Evolutionary conservation across 192 early-diverging fungal genomes (phyloP).

Genomic region (Coemansia sp.): DNA sequence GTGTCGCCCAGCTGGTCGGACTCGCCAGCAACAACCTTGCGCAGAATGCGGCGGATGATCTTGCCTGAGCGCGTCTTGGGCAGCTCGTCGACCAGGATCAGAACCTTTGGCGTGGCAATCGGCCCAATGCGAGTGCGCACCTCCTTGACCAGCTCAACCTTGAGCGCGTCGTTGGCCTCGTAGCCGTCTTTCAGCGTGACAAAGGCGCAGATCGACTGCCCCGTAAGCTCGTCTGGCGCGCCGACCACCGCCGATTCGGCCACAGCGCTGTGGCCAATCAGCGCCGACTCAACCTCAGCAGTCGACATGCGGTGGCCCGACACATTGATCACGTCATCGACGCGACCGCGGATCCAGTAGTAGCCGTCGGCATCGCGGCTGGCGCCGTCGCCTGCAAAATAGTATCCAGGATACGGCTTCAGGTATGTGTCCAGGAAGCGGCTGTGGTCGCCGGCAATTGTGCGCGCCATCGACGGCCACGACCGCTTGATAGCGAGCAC

Average conservation of each 20-base stretch:
- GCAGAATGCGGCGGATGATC: slow-evolving; percentile 92
- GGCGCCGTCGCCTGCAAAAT: slow-evolving; percentile 96
- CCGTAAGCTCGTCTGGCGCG: slow-evolving; percentile 83
- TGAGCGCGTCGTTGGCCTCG: slow-evolving; percentile 52
- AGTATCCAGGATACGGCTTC: slow-evolving; percentile 84
- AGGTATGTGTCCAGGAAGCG: slow-evolving; percentile 94
- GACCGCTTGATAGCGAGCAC: slow-evolving; percentile 84
- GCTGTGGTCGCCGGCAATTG: slow-evolving; percentile 87
- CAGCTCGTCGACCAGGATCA: slow-evolving; percentile 82
- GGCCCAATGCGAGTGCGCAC: slow-evolving; percentile 90
- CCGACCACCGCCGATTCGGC: slow-evolving; percentile 92
- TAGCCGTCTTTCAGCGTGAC: slow-evolving; percentile 72
- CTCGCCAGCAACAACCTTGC: slow-evolving; percentile 89
- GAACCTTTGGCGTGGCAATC: slow-evolving; percentile 85
- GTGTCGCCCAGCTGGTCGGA: slow-evolving; percentile 84
- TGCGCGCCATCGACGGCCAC: slow-evolving; percentile 92
- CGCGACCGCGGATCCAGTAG: slow-evolving; percentile 93
- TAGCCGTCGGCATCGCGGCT: slow-evolving; percentile 90
- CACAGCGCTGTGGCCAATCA: slow-evolving; percentile 74
- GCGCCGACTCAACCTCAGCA: slow-evolving; percentile 90
- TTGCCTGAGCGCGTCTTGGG: slow-evolving; percentile 97
- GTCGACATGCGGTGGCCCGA: slow-evolving; percentile 92
- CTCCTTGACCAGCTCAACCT: slow-evolving; percentile 66
- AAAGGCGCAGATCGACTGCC: slow-evolving; percentile 88
- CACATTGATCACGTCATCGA: slow-evolving; percentile 94